A percentile compares a stretch with the other conserved stretches of the same genome.
phyloP scores from a whole-genome alignment of 306 rosid species.

The Fragaria iinumae region DNA sequence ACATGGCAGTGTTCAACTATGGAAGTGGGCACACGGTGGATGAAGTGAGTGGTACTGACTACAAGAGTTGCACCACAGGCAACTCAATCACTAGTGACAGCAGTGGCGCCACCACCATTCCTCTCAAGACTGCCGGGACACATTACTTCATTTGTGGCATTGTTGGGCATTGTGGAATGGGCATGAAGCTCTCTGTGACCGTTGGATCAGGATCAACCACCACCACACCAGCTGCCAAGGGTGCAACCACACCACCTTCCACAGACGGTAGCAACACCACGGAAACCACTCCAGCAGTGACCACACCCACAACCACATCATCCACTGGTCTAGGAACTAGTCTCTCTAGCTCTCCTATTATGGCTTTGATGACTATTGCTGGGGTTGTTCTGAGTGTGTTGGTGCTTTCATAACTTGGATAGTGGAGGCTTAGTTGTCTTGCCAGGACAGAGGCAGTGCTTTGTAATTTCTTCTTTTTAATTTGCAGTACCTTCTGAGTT shows the following conservation, averaged over 20 bases:
- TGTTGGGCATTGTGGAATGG: constrained; percentile 64
- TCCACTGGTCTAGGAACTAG: constrained; percentile 23
- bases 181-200: constrained; percentile 83
- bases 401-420: constrained; percentile 24
- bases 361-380: constrained; percentile 24
- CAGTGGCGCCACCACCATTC: constrained; percentile 64
- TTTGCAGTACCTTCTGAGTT: not conserved
- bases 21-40: constrained; percentile 82
- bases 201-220: constrained; percentile 38
- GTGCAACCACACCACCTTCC: constrained; percentile 23
- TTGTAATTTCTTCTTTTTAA: constrained; percentile 12
- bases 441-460: constrained; percentile 97
- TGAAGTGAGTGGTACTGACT: constrained; percentile 72
- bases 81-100: constrained; percentile 66
- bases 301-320: constrained; percentile 29
- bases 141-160: constrained; percentile 71
- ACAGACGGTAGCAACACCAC: constrained; percentile 17
- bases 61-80: constrained; percentile 56
- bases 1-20: constrained; percentile 62
- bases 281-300: constrained; percentile 20
- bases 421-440: not conserved
- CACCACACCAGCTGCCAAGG: constrained; percentile 13
- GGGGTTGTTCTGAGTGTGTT: constrained; percentile 30
- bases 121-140: constrained; percentile 63
- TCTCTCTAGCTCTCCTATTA: constrained; percentile 28